Evolutionary conservation across 2,329 filamentous ascomycete genomes (phyloP), one percentile per base, ranked within the genome.

Genomic region (Neofusicoccum sp.): DNA sequence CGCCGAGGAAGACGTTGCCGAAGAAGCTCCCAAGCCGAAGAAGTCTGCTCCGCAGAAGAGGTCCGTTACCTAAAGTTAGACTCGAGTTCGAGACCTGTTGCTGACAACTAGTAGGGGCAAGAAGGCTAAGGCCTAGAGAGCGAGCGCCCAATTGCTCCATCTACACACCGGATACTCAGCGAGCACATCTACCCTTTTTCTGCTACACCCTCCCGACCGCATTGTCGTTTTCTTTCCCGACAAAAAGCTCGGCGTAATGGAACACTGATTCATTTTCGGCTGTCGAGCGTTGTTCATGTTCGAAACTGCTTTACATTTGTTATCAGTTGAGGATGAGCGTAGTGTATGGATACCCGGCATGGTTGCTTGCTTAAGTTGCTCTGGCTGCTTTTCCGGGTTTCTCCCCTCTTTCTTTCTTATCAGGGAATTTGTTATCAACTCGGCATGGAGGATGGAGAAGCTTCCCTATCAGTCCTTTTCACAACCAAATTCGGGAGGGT

Each of bases 31-130:
- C 28, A 33, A 61, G 43, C 26, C 36, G 20, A 30, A 40, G n/a
- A 53, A 49, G 38, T 16, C 36, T 36, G 41, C 43, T 7, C 44
- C 51, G 6, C 51, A 41, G 33, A 61, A 61, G 60, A 56, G 60
- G 60, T 61, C 8, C 12, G 49, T 58, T 9, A 7, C 7, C 20
- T 45, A 2, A 3, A 45, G 14, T 30, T 6, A 12, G 24, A n/a
- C 7, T 4, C 26, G 8, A 24, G 9, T 24, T 6, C 14, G 11
- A 20, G 24, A 40, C 8, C 28, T 31, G 14, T 9, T 31, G 24
- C 58, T 60, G 16, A 60, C 48, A 26, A 2, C 3, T 9, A 14
- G 16, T 20, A 45, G 58, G 20, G n/a, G 47, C 30, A 54, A 36
- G 47, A 60, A 60, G 58, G 40, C 48, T 16, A 60, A 47, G 24